Base-by-base conservation (phyloP, 1,139 yeast genomes). In the Suhomyces kunorum region DNA sequence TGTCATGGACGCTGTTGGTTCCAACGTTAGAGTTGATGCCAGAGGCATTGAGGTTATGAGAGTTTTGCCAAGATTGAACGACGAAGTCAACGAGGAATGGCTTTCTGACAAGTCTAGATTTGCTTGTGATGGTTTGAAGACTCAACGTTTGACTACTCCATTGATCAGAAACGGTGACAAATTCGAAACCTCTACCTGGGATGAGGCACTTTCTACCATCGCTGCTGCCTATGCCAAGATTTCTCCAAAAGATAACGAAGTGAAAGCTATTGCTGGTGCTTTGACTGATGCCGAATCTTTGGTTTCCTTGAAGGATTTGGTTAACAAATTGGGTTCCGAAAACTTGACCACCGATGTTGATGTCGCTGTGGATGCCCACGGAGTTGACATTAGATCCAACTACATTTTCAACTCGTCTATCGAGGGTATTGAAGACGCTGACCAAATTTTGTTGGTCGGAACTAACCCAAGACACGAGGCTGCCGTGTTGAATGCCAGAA, bases 401-500 rank as follows among this genome's bases (percentile, higher is more conserved):
- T 87, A 85, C 62, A 69, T 83, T 39, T 87, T 87, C 76, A 87
- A 85, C 74, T 78, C 95, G 9, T 75, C 88, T 32, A 81, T 87
- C 49, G 81, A 78, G 46, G 95, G 95, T 39, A 76, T 87, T 50
- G 95, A 86, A 64, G 83, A 81, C 42, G 90, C 94, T 39, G 95
- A 87, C 60, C 86, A 80, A 55, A 83, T 87, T 48, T 72, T 87
- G 55, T 73, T 87, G 52, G 76, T 87, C 43, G 95, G 95, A 47
- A 81, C 95, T 38, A 87, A 87, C 71, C 95, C 95, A 52, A 80
- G 96, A 62, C 89, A 80, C 57, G 96, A 87, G 69, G 96, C 96
- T 44, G 89, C 95, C 32, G 95, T 87, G 12, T 75, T 87, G 55
- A 87, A 87, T 62, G 80, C 95, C 32, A 80, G 95, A 68, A 83